Evolutionary conservation across 2,329 filamentous ascomycete species (phyloP), one percentile per base, ranked within the genome.

Genomic region (Ophiostoma pallidulum): DNA sequence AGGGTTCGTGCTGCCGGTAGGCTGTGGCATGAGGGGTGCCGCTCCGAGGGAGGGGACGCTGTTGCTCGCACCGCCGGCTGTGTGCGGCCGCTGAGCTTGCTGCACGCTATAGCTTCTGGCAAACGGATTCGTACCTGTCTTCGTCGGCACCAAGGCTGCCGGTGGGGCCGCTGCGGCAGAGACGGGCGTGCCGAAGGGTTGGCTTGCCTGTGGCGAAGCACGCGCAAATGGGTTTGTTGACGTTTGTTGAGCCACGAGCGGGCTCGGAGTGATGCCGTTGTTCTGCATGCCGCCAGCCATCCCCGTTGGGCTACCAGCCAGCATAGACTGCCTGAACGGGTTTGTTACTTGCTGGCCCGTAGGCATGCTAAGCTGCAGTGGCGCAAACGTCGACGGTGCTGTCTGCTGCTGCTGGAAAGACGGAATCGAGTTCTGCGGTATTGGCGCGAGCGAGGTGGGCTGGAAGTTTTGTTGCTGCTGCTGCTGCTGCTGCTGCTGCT

Each of bases 321-420:
- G 71, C 81, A 91, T 91, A 1, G 91, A 96, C 60, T 89, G 84
- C 36, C 92, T 78, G 77, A 98, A 98, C 0, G 92, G 92, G 61
- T 98, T 98, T 8, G 89, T 95, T 19, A 72, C 80, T 57, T 81
- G 77, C 60, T 73, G 74, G 50, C 73, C 72, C 20, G 49, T 51
- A 64, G 70, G 58, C 64, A 47, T 70, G 65, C 53, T 72, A 59
- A 62, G 70, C 56, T 45, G 47, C 54, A 62, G 59, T 1, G 49
- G 35, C 14, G 41, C 16, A 13, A 28, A 6, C 12, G 32, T 20
- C 4, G 41, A 20, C 20, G 41, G 13, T 45, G 38, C 22, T 46
- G 50, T 4, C 31, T 57, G 70, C 58, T 62, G 68, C 56, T 68
- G 68, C 59, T 75, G 68, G 63, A 78, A 79, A 43, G 61, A 66